A percentile compares a stretch with the other conserved stretches of the same genome.
phyloP scores from a whole-genome alignment of 2,329 filamentous ascomycete species.

The Sclerotinia minor region DNA sequence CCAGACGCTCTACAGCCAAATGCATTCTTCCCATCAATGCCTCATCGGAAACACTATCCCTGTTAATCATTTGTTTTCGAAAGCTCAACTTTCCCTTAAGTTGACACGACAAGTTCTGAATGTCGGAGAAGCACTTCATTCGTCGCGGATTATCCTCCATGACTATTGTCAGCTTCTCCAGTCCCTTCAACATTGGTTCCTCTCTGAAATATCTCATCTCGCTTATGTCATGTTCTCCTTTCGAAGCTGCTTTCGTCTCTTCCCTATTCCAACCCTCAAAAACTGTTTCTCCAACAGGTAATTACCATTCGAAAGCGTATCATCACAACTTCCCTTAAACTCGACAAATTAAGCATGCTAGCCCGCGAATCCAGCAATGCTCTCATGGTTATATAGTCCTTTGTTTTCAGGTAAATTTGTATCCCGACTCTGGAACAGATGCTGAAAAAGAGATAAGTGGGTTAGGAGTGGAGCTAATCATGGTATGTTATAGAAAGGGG shows the following conservation, averaged over 20 bases:
- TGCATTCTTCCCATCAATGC: too few species aligned
- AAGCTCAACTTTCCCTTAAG: neutral
- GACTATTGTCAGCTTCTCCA: slow-evolving; percentile 13
- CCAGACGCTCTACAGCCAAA: neutral
- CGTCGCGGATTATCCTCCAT: neutral
- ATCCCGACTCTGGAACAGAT: neutral
- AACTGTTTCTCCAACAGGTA: slow-evolving; percentile 18
- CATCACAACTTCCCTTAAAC: slow-evolving; percentile 4
- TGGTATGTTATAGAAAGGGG: too few species aligned
- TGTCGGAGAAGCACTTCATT: neutral
- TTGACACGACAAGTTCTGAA: too few species aligned
- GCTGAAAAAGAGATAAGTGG: neutral
- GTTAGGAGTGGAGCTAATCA: neutral
- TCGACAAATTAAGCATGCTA: neutral
- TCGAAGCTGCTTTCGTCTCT: too few species aligned
- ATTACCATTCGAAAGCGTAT: neutral
- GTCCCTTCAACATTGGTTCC: slow-evolving; percentile 13
- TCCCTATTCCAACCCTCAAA: slow-evolving; percentile 13
- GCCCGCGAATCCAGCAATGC: slow-evolving; percentile 8
- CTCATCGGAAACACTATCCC: neutral
- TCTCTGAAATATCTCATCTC: neutral
- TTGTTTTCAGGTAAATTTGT: slow-evolving; percentile 11
- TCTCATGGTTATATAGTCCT: neutral
- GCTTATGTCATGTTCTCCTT: neutral
- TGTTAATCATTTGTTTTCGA: neutral